Evolutionary conservation across 1,139 yeast species (phyloP).

Genomic region (Geotrichum restrictum): DNA sequence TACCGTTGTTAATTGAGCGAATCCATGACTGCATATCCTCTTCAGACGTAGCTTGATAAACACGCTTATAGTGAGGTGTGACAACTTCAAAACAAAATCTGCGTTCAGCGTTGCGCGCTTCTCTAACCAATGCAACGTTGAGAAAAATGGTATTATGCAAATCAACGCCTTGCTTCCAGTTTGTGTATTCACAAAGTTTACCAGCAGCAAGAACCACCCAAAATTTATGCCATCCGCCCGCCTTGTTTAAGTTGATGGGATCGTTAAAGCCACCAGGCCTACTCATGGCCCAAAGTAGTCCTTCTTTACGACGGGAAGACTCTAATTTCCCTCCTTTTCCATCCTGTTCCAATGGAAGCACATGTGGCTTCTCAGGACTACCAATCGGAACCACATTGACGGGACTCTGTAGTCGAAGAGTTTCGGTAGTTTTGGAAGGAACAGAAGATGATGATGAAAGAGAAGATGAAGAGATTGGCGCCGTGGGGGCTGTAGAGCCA

Average conservation of each 20-base stretch:
- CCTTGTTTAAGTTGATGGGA: conserved; percentile 62
- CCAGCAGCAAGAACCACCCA: conserved; percentile 78
- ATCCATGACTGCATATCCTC: conserved; percentile 72
- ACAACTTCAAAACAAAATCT: conserved; percentile 70
- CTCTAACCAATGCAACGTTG: conserved; percentile 64
- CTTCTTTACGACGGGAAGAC: conserved; percentile 42
- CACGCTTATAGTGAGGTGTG: conserved; percentile 67
- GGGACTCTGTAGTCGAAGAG: conserved; percentile 11
- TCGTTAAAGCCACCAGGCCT: conserved; percentile 41
- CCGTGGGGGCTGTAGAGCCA: neutral
- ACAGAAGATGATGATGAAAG: neutral
- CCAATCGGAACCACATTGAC: conserved; percentile 3
- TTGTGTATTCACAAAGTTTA: conserved; percentile 64
- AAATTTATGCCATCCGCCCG: conserved; percentile 81
- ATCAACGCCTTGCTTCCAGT: conserved; percentile 70
- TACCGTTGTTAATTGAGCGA: conserved; percentile 45
- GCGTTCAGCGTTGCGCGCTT: conserved; percentile 46
- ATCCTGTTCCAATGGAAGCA: conserved; percentile 16
- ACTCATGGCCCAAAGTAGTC: conserved; percentile 56
- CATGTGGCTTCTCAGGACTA: conserved; percentile 16
- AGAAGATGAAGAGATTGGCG: neutral
- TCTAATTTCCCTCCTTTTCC: conserved; percentile 12
- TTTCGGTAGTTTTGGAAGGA: conserved; percentile 4
- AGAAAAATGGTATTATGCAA: conserved; percentile 71
- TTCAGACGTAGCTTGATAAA: conserved; percentile 72